Conservation (phyloP, 1,284 basidiomycete species). For the Austroboletus rostrupii region DNA sequence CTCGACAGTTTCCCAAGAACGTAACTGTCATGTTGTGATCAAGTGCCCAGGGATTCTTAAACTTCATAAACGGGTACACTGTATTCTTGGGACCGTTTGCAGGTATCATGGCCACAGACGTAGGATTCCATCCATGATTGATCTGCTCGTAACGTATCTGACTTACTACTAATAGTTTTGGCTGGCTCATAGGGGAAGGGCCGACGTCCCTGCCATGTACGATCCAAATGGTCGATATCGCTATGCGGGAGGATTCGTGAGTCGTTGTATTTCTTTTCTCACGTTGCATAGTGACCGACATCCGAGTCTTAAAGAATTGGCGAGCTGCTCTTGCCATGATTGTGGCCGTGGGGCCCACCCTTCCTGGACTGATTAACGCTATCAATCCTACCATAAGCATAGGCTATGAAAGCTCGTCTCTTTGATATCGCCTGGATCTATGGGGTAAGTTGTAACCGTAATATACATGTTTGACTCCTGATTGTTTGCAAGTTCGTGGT, state of each 20-base stretch:
- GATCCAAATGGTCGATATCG: slow-evolving; percentile 60
- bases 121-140: slow-evolving; percentile 31
- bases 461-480: slow-evolving; percentile 25
- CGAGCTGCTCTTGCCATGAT: slow-evolving; percentile 62
- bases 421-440: slow-evolving; percentile 71
- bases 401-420: slow-evolving; percentile 46
- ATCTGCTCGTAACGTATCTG: slow-evolving; percentile 1
- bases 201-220: slow-evolving; percentile 72
- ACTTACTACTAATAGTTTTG: slow-evolving; percentile 46
- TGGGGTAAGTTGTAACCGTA: slow-evolving; percentile 45
- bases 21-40: too few species aligned
- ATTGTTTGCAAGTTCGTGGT: slow-evolving; percentile 35
- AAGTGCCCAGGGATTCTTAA: slow-evolving; percentile 45
- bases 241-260: slow-evolving; percentile 61
- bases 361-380: slow-evolving; percentile 66
- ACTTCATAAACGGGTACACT: slow-evolving; percentile 65
- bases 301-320: slow-evolving; percentile 54
- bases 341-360: slow-evolving; percentile 56
- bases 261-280: slow-evolving; percentile 21
- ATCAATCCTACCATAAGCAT: slow-evolving; percentile 58
- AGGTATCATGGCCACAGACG: slow-evolving; percentile 70
- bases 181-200: slow-evolving; percentile 57
- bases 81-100: slow-evolving; percentile 71
- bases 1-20: neutral
- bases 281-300: neutral